A percentile compares a stretch with the other conserved stretches of the same genome.
phyloP scores from a whole-genome alignment of 1,139 yeast species.

The Meyerozyma elateridarum region DNA sequence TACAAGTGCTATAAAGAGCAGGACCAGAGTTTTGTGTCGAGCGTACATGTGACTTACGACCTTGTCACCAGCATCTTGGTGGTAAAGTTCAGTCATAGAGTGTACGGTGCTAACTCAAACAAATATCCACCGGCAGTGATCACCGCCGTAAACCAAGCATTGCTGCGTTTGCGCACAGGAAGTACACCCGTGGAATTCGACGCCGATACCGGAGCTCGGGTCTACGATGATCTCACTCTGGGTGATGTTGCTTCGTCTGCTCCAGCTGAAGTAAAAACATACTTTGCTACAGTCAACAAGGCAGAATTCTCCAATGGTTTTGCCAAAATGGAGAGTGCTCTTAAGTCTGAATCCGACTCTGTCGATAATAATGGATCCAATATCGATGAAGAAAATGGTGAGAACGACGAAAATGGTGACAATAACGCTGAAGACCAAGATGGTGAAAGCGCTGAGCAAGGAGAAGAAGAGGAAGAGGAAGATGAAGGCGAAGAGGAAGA shows the following conservation, averaged over 20 bases:
- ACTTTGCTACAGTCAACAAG: conserved; percentile 20
- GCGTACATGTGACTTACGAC: conserved; percentile 3
- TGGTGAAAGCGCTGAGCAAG: conserved; percentile 11
- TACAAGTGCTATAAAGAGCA: conserved; percentile 6
- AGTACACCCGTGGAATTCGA: conserved; percentile 17
- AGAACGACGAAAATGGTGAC: conserved; percentile 12
- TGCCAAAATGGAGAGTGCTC: conserved; percentile 21
- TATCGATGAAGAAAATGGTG: conserved; percentile 5
- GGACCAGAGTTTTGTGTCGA: conserved; percentile 11
- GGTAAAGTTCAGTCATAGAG: conserved; percentile 24
- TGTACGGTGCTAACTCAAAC: conserved; percentile 13
- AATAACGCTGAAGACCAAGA: conserved; percentile 14
- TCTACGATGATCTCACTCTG: conserved; percentile 22
- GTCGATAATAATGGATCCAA: background rate
- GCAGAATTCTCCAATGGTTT: conserved; percentile 32
- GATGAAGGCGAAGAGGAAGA: conserved; percentile 7
- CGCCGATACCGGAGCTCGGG: conserved; percentile 21
- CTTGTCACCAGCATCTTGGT: conserved; percentile 12
- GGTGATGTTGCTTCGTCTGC: too few relatives aligned
- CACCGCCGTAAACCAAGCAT: conserved; percentile 8
- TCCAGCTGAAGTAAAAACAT: conserved; percentile 18
- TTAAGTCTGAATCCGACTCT: conserved; percentile 7
- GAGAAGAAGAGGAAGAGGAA: conserved; percentile 6
- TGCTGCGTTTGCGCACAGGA: conserved; percentile 16
- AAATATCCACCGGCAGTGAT: conserved; percentile 14